Conservation (phyloP, 805 yeast species). For the Nakazawaea laoshanensis region DNA sequence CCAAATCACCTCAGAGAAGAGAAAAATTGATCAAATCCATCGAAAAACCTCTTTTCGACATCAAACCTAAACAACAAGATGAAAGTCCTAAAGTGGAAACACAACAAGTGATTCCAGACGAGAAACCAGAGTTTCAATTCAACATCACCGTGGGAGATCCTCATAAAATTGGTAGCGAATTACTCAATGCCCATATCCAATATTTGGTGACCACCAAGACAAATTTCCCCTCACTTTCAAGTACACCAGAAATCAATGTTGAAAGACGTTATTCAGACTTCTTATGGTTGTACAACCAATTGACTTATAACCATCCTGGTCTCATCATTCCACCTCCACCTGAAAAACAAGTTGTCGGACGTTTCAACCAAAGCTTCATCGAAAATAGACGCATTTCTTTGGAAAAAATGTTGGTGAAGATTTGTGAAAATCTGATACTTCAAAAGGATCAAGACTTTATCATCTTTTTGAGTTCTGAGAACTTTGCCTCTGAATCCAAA, state of each 20-base stretch:
- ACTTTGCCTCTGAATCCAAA: slow-evolving; percentile 61
- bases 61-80: slow-evolving; percentile 19
- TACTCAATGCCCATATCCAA: slow-evolving; percentile 82
- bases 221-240: slow-evolving; percentile 25
- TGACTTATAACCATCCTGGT: slow-evolving; percentile 84
- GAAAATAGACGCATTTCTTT: slow-evolving; percentile 79
- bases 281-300: slow-evolving; percentile 87
- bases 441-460: slow-evolving; percentile 70
- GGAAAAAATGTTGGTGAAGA: slow-evolving; percentile 77
- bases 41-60: slow-evolving; percentile 47
- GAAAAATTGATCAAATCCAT: slow-evolving; percentile 33
- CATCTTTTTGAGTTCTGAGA: slow-evolving; percentile 67
- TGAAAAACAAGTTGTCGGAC: slow-evolving; percentile 86
- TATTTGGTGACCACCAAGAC: slow-evolving; percentile 68
- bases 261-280: slow-evolving; percentile 87
- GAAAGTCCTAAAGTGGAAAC: slow-evolving; percentile 13
- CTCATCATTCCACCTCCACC: slow-evolving; percentile 92
- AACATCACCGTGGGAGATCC: slow-evolving; percentile 84
- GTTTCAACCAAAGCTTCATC: slow-evolving; percentile 84
- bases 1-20: slow-evolving; percentile 10
- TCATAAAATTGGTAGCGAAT: slow-evolving; percentile 72
- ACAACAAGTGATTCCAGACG: slow-evolving; percentile 23
- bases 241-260: slow-evolving; percentile 42
- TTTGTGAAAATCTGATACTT: slow-evolving; percentile 46
- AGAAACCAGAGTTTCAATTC: slow-evolving; percentile 20